Evolutionary conservation across 306 rosid species (phyloP).

Genomic region (Pyrus communis): DNA sequence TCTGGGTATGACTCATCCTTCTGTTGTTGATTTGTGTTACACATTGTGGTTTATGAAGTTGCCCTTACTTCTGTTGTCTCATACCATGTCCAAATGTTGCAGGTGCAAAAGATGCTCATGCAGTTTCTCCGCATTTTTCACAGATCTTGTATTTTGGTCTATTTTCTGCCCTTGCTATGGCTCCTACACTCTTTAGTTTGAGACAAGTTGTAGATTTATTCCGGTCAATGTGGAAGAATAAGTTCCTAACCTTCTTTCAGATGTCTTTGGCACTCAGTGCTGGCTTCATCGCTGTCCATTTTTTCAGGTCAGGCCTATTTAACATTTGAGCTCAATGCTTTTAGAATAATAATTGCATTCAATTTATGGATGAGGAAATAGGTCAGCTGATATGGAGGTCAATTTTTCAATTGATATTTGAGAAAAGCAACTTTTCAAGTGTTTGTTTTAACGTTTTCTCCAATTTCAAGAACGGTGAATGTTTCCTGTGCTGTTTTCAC

Average conservation of each 20-base stretch:
- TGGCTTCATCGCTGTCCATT: slow-evolving; percentile 59
- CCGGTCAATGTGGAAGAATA: slow-evolving; percentile 40
- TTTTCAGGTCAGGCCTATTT: slow-evolving; percentile 58
- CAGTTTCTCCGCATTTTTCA: slow-evolving; percentile 74
- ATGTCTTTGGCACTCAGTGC: slow-evolving; percentile 33
- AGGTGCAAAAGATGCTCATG: slow-evolving; percentile 93
- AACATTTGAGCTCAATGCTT: neutral
- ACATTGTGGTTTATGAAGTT: slow-evolving; percentile 8
- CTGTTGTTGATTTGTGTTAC: neutral
- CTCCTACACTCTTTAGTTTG: slow-evolving; percentile 51
- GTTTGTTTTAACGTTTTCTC: neutral
- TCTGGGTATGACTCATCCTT: slow-evolving; percentile 47
- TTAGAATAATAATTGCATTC: neutral
- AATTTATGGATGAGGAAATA: neutral
- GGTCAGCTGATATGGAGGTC: neutral
- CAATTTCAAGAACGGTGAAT: neutral
- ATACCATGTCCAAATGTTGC: slow-evolving; percentile 21
- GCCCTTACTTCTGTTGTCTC: slow-evolving; percentile 15
- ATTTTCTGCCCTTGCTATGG: slow-evolving; percentile 56
- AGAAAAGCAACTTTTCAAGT: neutral
- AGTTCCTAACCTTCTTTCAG: slow-evolving; percentile 42
- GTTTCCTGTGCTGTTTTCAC: neutral
- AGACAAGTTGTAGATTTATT: slow-evolving; percentile 32
- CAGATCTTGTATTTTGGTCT: slow-evolving; percentile 83
- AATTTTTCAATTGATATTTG: neutral